Evolutionary conservation across 352 stramenopile genomes (phyloP).

Genomic region (Pythium brachiatum): DNA sequence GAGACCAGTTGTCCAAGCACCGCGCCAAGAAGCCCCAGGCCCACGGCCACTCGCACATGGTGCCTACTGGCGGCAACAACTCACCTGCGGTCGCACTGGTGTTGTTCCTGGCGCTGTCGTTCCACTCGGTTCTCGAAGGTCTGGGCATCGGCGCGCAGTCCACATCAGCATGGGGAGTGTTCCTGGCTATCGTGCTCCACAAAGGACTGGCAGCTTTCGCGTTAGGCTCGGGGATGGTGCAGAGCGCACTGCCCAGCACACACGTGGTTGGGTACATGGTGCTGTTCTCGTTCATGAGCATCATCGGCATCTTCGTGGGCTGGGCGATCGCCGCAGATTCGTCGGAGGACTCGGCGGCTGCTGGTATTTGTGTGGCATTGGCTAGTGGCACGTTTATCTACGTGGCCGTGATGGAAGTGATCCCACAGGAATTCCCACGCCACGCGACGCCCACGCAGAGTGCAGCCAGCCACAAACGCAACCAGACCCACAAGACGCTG

Average conservation of each 20-base stretch:
- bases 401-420: constrained; percentile 83
- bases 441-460: constrained; percentile 29
- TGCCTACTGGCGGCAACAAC: constrained; percentile 19
- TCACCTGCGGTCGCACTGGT: constrained; percentile 68
- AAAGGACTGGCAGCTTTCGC: constrained; percentile 77
- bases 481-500: constrained; percentile 39
- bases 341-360: constrained; percentile 43
- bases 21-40: background rate
- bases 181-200: constrained; percentile 75
- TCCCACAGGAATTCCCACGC: constrained; percentile 74
- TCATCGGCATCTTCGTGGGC: constrained; percentile 47
- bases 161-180: constrained; percentile 70
- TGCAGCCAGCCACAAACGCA: constrained; percentile 12
- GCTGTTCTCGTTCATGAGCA: constrained; percentile 56
- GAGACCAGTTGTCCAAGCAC: constrained; percentile 15
- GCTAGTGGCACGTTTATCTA: constrained; percentile 84
- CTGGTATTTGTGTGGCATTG: constrained; percentile 59
- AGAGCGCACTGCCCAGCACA: constrained; percentile 45
- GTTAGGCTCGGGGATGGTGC: constrained; percentile 60
- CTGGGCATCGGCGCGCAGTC: constrained; percentile 72
- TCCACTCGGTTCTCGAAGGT: constrained; percentile 79
- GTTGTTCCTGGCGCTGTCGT: constrained; percentile 73
- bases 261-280: constrained; percentile 53
- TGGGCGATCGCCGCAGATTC: constrained; percentile 39
- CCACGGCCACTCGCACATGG: constrained; percentile 34